A percentile compares a stretch with the other conserved stretches of the same genome.
Evolutionary conservation across 1,139 yeast species (phyloP).

Genomic region (Debaryomycetaceae sp.): DNA sequence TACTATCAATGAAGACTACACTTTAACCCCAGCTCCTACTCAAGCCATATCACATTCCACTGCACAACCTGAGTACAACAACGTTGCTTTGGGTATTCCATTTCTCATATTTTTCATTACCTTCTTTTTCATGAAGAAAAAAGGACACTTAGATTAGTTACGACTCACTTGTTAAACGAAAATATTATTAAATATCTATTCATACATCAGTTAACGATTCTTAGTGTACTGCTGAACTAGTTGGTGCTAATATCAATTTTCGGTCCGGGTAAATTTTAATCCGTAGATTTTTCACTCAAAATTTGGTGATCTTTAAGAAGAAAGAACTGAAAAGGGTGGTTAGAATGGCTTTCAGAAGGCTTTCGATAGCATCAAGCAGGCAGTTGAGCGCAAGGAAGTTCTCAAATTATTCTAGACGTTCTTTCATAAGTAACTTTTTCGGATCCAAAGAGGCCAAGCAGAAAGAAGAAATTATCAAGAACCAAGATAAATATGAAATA

Average conservation of each 20-base stretch:
- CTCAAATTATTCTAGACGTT: constrained; percentile 3
- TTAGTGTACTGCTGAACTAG: too few species aligned
- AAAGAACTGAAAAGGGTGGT: neutral
- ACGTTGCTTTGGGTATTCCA: neutral
- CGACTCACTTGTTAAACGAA: too few species aligned
- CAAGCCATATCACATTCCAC: neutral
- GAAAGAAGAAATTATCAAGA: constrained; percentile 35
- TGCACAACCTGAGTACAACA: neutral
- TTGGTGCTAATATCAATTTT: too few species aligned
- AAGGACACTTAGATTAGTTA: neutral
- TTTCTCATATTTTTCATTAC: neutral
- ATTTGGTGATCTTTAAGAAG: neutral
- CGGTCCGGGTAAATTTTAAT: neutral
- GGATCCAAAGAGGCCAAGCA: constrained; percentile 15
- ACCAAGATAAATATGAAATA: constrained; percentile 38
- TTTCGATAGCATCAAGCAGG: neutral
- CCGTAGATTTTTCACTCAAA: neutral
- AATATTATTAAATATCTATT: too few species aligned
- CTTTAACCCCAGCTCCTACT: neutral
- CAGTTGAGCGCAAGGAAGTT: constrained; percentile 1
- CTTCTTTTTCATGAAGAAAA: neutral
- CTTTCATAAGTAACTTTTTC: constrained; percentile 20
- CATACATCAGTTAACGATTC: too few species aligned
- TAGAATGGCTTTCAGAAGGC: neutral
- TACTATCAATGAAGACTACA: neutral